Evolutionary conservation across 208 protist genomes (phyloP).

Genomic region (Porcisia hertigi): DNA sequence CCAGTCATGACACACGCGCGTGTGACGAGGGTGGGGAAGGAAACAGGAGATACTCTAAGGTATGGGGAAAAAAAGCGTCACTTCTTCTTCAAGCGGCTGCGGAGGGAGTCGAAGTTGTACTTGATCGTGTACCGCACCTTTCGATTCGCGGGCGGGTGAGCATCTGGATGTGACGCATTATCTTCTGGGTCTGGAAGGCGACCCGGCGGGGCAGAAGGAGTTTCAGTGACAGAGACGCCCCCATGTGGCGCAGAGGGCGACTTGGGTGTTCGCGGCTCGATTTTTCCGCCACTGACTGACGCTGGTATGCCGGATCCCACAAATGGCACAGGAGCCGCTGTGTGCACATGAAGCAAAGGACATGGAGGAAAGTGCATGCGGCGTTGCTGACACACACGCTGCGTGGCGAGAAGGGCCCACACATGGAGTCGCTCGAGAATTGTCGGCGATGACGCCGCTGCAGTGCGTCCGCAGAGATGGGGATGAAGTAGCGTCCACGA

Average conservation of each 20-base stretch:
- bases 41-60: background rate
- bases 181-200: background rate
- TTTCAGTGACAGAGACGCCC: background rate
- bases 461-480: conserved; percentile 26
- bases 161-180: background rate
- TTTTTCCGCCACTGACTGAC: background rate
- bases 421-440: conserved; percentile 4
- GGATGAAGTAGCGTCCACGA: conserved; percentile 57
- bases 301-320: background rate
- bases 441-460: background rate
- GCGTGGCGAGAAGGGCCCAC: conserved; percentile 16
- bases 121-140: conserved; percentile 26
- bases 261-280: background rate
- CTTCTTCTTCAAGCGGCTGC: conserved; percentile 5
- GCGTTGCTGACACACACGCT: conserved; percentile 13
- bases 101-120: conserved; percentile 31
- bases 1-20: background rate
- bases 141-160: background rate
- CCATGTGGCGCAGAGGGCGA: background rate
- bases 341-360: conserved; percentile 18
- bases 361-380: conserved; percentile 8
- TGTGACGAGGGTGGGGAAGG: too few species aligned
- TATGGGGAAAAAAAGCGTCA: background rate
- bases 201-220: background rate
- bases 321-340: conserved; percentile 17